These are phyloP conservation scores for Brachypodium distachyon DNA, from an alignment of 202 grass and related monocot species.

Conservation along the genomic window DNA sequence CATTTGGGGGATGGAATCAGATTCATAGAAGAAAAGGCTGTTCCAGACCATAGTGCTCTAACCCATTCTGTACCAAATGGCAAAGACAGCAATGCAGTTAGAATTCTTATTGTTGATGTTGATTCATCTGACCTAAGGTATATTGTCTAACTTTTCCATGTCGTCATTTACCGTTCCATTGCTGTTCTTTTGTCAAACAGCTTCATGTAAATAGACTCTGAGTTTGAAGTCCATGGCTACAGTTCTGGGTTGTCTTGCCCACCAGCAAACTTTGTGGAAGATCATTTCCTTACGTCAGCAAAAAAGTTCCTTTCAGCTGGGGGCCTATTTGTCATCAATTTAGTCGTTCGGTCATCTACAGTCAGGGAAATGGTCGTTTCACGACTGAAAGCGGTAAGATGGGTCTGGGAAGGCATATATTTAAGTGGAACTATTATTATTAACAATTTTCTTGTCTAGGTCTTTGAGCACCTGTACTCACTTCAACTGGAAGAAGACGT, in stretches of 20 bases:
- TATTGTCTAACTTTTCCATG: background rate
- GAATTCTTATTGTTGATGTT: constrained; percentile 85
- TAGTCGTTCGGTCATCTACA: constrained; percentile 61
- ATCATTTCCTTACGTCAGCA: constrained; percentile 58
- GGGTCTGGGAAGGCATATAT: background rate
- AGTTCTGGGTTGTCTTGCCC: constrained; percentile 90
- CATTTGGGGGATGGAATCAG: constrained; percentile 77
- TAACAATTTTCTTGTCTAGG: constrained; percentile 28
- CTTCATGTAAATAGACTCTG: background rate
- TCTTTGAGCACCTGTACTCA: constrained; percentile 61
- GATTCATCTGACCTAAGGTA: constrained; percentile 97
- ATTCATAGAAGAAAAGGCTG: constrained; percentile 45
- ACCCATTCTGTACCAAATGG: constrained; percentile 21
- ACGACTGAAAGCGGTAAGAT: constrained; percentile 61
- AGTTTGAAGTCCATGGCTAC: constrained; percentile 3
- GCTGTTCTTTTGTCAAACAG: background rate
- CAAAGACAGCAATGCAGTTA: constrained; percentile 23
- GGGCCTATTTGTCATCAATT: constrained; percentile 76
- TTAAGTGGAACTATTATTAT: background rate
- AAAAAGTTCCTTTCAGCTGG: constrained; percentile 60
- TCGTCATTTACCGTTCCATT: background rate
- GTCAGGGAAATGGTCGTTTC: constrained; percentile 57
- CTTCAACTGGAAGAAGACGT: constrained; percentile 86
- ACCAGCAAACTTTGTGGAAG: constrained; percentile 65
- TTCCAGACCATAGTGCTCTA: constrained; percentile 2